phyloP scores from a whole-genome alignment of 1,139 yeast species.

The Saccharomyces hybrid region DNA sequence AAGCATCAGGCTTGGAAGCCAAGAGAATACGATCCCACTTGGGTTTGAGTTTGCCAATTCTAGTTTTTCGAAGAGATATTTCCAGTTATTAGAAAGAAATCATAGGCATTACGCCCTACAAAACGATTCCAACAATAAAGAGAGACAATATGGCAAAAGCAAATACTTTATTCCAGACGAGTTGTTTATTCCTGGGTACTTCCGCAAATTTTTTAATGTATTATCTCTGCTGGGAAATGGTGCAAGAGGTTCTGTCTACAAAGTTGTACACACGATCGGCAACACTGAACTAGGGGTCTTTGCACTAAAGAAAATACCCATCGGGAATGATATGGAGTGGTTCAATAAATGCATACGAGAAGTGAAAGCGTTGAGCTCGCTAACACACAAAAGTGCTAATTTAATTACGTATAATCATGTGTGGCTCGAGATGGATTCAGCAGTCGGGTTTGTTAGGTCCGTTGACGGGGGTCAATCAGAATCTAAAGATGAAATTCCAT shows the following conservation, averaged over 20 bases:
- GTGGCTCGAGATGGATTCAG: slow-evolving; percentile 70
- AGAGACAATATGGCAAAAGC: neutral
- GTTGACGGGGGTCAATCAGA: slow-evolving; percentile 13
- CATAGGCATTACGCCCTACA: slow-evolving; percentile 11
- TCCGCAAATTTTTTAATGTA: slow-evolving; percentile 55
- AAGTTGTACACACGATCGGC: slow-evolving; percentile 65
- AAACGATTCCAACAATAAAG: neutral
- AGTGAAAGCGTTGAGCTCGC: slow-evolving; percentile 51
- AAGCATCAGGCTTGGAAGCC: neutral
- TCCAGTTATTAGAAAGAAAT: slow-evolving; percentile 11
- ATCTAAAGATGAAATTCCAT: slow-evolving; percentile 45
- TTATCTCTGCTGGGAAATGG: slow-evolving; percentile 61
- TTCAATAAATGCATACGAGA: slow-evolving; percentile 66
- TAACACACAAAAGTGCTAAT: slow-evolving; percentile 47
- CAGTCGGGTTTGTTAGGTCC: slow-evolving; percentile 23
- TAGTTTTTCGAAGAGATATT: slow-evolving; percentile 4
- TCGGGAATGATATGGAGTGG: slow-evolving; percentile 66
- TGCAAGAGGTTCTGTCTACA: slow-evolving; percentile 73
- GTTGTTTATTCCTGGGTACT: slow-evolving; percentile 67
- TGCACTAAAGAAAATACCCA: slow-evolving; percentile 77
- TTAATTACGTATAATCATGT: slow-evolving; percentile 83
- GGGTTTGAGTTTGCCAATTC: neutral
- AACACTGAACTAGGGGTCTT: slow-evolving; percentile 69
- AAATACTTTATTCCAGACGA: slow-evolving; percentile 24
- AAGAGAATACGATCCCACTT: neutral